Percentiles rank a stretch among this genome's conserved stretches.
phyloP scores from a whole-genome alignment of 2,329 filamentous ascomycete genomes.

The Penicillium sp. region DNA sequence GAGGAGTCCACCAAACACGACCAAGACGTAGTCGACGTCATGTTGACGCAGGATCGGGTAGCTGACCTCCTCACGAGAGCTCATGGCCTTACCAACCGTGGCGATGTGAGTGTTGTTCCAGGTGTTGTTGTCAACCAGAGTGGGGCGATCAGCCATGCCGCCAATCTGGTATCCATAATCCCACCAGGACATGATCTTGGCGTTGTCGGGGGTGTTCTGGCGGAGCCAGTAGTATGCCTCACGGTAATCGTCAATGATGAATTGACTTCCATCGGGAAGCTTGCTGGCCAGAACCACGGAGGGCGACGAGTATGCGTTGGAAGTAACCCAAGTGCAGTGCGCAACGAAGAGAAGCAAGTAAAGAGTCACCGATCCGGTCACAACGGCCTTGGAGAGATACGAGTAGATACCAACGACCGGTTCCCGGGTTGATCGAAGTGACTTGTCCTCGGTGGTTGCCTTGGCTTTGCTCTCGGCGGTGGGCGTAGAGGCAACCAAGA shows the following conservation, averaged over 20 bases:
- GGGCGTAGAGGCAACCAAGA: conserved; percentile 68
- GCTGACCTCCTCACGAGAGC: conserved; percentile 93
- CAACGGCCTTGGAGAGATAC: conserved; percentile 73
- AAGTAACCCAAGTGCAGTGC: conserved; percentile 99
- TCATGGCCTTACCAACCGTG: conserved; percentile 98
- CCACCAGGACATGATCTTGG: conserved; percentile 99
- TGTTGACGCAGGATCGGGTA: conserved; percentile 98
- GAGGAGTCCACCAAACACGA: conserved; percentile 92
- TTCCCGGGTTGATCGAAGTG: conserved; percentile 68
- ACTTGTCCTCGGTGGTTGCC: conserved; percentile 37
- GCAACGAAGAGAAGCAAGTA: conserved; percentile 93
- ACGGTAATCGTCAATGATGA: conserved; percentile 98
- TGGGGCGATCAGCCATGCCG: conserved; percentile 97
- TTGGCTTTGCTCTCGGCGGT: conserved; percentile 46
- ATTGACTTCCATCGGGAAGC: conserved; percentile 90
- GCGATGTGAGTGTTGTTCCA: conserved; percentile 99
- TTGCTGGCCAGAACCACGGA: conserved; percentile 93
- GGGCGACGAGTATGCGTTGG: conserved; percentile 96
- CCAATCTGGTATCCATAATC: conserved; percentile 99
- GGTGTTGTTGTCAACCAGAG: conserved; percentile 98
- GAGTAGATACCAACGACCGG: conserved; percentile 84
- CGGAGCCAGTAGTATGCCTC: conserved; percentile 99
- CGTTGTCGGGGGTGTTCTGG: conserved; percentile 91
- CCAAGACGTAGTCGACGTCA: conserved; percentile 97
- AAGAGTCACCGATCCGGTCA: conserved; percentile 69